These are phyloP conservation scores for Cercospora citrullina DNA, from an alignment of 2,329 filamentous ascomycete genomes.

Conservation along the genomic window DNA sequence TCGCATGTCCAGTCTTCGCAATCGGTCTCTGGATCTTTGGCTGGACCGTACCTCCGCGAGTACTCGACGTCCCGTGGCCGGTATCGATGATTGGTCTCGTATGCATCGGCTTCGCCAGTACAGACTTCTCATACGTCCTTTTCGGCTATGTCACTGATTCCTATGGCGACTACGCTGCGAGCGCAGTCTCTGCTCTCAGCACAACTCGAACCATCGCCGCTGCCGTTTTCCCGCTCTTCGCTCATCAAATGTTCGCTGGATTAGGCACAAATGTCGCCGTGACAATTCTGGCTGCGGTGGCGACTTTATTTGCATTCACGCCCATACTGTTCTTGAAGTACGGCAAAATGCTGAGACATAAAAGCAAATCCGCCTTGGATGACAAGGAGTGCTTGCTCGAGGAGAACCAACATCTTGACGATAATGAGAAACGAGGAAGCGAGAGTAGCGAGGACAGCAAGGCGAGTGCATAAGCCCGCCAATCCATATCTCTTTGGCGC, in stretches of 20 bases:
- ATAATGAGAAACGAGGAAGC: neutral
- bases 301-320: slow-evolving; percentile 40
- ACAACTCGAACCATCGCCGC: slow-evolving; percentile 57
- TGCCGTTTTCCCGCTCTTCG: slow-evolving; percentile 58
- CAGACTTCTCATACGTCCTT: slow-evolving; percentile 29
- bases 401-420: slow-evolving; percentile 27
- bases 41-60: slow-evolving; percentile 29
- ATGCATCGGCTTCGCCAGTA: slow-evolving; percentile 30
- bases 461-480: neutral
- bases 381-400: slow-evolving; percentile 21
- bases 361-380: slow-evolving; percentile 21
- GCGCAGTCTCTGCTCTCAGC: slow-evolving; percentile 58
- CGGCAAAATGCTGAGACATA: slow-evolving; percentile 17
- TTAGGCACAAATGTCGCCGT: slow-evolving; percentile 44
- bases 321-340: slow-evolving; percentile 28
- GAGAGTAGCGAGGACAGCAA: neutral
- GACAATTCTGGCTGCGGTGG: slow-evolving; percentile 39
- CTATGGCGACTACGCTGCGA: slow-evolving; percentile 60
- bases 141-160: slow-evolving; percentile 64
- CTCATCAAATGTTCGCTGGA: slow-evolving; percentile 57
- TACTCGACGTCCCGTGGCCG: slow-evolving; percentile 25
- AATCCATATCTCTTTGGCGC: neutral
- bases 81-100: slow-evolving; percentile 32
- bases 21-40: slow-evolving; percentile 35
- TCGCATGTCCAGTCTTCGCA: slow-evolving; percentile 21